These are phyloP conservation scores for Metschnikowia orientalis DNA, from an alignment of 805 yeast species.

Conservation along the genomic window DNA sequence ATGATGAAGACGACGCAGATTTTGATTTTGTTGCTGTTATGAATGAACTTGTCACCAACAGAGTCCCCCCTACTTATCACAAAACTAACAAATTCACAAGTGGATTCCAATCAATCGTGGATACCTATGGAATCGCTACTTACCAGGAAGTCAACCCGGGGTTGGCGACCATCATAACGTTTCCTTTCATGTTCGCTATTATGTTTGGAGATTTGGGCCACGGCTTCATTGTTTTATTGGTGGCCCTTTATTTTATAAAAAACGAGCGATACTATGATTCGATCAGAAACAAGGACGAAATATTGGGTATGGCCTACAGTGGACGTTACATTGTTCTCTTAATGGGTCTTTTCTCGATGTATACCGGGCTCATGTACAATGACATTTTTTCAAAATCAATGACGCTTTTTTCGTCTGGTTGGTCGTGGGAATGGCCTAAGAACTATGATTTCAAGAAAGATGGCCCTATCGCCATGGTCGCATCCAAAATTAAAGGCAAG, in stretches of 20 bases:
- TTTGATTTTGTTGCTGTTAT: constrained; percentile 34
- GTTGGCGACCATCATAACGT: constrained; percentile 66
- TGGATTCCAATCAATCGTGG: constrained; percentile 67
- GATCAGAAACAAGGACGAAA: constrained; percentile 62
- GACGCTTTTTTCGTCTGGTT: constrained; percentile 64
- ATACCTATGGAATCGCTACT: constrained; percentile 75
- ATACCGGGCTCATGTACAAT: constrained; percentile 69
- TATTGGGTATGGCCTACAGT: constrained; percentile 69
- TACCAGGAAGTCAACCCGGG: constrained; percentile 76
- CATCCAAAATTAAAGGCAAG: constrained; percentile 39
- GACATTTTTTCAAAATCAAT: constrained; percentile 68
- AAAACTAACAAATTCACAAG: constrained; percentile 64
- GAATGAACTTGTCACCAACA: constrained; percentile 59
- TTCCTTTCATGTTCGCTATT: constrained; percentile 79
- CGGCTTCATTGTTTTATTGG: constrained; percentile 58
- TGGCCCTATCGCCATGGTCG: constrained; percentile 36
- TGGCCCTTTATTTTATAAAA: constrained; percentile 50
- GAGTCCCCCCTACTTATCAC: constrained; percentile 70
- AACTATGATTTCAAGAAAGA: constrained; percentile 34
- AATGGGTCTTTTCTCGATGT: constrained; percentile 72
- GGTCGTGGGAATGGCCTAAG: constrained; percentile 54
- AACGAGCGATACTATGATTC: constrained; percentile 50
- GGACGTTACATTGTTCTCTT: constrained; percentile 66
- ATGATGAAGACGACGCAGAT: constrained; percentile 16
- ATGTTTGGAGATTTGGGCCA: constrained; percentile 85